A percentile compares a stretch with the other conserved stretches of the same genome.
These are phyloP conservation scores for Trebouxia sp. DNA, from an alignment of 139 green algal genomes.

Conservation along the genomic window DNA sequence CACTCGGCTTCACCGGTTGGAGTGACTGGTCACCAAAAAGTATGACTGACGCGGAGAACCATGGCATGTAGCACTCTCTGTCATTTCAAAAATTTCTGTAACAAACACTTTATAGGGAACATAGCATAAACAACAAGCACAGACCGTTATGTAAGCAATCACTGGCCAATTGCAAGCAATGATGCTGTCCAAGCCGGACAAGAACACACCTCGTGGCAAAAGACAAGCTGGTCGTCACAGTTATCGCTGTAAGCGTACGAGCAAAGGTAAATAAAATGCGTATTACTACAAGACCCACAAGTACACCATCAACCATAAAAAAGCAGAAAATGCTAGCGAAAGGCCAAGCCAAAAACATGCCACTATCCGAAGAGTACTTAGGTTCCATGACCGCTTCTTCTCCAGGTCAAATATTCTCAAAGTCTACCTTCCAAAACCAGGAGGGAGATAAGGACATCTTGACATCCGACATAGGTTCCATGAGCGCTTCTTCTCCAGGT, in stretches of 20 bases:
- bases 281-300: conserved; percentile 8
- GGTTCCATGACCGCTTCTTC: no score
- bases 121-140: conserved; percentile 6
- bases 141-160: conserved; percentile 10
- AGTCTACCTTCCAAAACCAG: no score
- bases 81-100: not conserved
- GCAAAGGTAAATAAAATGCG: not conserved
- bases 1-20: conserved; percentile 1
- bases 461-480: no score
- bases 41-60: not conserved
- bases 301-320: not conserved
- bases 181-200: conserved; percentile 12
- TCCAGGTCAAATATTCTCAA: no score
- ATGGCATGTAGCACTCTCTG: not conserved
- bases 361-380: no score
- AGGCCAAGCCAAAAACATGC: not conserved
- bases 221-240: conserved; percentile 8
- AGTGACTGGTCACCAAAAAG: no score
- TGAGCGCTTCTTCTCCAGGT: no score
- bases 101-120: not conserved
- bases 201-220: not conserved
- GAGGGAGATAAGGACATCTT: no score
- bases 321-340: not conserved
- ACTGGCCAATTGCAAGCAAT: conserved; percentile 13
- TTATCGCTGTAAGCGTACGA: not conserved